phyloP scores from a whole-genome alignment of 73 alveolate genomes.

The Tetrahymena borealis region DNA sequence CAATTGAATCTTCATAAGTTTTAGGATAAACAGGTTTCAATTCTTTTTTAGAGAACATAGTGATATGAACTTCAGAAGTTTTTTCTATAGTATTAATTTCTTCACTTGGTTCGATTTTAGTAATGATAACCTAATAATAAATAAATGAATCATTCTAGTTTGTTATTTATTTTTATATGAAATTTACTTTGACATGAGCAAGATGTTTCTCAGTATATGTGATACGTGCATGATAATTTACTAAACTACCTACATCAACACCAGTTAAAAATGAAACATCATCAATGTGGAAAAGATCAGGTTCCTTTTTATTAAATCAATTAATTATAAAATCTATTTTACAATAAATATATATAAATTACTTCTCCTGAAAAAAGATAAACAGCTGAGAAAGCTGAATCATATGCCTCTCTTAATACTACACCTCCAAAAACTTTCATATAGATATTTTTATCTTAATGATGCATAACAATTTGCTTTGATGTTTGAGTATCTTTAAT shows the following conservation, averaged over 20 bases:
- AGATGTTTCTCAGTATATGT: background rate
- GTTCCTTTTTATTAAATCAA: background rate
- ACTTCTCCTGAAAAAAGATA: background rate
- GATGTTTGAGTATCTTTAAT: background rate
- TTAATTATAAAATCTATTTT: too few species aligned
- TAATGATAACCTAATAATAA: background rate
- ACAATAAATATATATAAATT: too few species aligned
- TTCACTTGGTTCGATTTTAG: background rate
- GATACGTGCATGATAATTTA: background rate
- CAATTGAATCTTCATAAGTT: background rate
- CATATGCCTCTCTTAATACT: background rate
- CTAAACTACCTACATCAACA: background rate
- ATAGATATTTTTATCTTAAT: background rate
- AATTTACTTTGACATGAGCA: background rate
- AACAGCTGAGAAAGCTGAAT: background rate
- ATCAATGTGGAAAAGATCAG: background rate
- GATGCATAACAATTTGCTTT: background rate
- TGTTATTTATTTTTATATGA: background rate
- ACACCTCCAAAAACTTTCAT: background rate
- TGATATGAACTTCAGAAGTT: background rate
- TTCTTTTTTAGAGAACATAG: background rate
- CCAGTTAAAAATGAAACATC: background rate
- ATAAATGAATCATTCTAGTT: background rate
- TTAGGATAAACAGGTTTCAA: background rate
- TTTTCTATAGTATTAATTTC: background rate